Base-by-base conservation (phyloP, 2,329 filamentous ascomycete genomes). In the Stromatinia cepivora region DNA sequence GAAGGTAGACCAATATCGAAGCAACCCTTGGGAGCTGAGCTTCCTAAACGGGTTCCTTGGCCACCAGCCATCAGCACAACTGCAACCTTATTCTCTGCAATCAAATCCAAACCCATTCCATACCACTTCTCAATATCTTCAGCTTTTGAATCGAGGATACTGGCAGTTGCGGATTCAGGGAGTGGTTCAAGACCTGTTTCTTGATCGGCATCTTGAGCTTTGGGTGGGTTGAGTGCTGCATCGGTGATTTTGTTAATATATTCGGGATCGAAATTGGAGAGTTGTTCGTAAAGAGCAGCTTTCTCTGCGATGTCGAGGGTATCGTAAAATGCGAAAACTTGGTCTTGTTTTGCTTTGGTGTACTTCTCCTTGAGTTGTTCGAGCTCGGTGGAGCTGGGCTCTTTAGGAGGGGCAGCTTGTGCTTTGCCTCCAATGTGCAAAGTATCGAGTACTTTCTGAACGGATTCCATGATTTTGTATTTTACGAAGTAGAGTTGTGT, bases 61-160 rank as follows among this genome's bases (percentile, higher is more conserved):
- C 95, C 95, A 79, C 95, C 95, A 70, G 95, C 95, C 92, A 99
- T 96, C 77, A 99, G 87, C 65, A 99, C 93, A 25, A 99, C 95
- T 45, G 88, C 90, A 59, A 92, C 90, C 78, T 89, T 87, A 81
- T 90, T 90, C 74, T 88, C 82, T 9, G 88, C 85, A 72, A 92
- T 89, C 76, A 89, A 79, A 75, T 87, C 83, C 72, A 92, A 79
- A 57, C 90, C 90, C 56, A 83, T 84, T 72, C 91, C 83, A 81
- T 97, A 95, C 94, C 94, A 99, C 80, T 86, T 87, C 75, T 92
- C 84, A 72, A 97, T 86, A 78, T 97, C 90, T 70, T 88, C 87
- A 64, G 89, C 80, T 76, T 91, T 87, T 71, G 94, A 96, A 81
- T 98, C 94, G 79, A 98, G 88, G 76, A 97, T 92, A 70, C 93